Percentiles rank a stretch among this genome's conserved stretches.
Evolutionary conservation across 306 rosid species (phyloP).

Genomic region (Aeschynomene evenia): DNA sequence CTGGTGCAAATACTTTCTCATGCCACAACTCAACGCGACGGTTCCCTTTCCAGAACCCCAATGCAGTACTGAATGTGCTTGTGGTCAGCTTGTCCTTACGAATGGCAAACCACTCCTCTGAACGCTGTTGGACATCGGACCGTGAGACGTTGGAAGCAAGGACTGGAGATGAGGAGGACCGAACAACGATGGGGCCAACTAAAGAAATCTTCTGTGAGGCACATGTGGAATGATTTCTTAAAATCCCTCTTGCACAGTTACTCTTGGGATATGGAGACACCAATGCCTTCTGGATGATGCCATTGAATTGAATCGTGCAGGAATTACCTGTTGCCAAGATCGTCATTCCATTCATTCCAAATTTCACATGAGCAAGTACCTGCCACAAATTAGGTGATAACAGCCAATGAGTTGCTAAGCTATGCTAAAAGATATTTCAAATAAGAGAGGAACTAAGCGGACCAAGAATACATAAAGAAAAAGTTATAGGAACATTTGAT

Average conservation of each 20-base stretch:
- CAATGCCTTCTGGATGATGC: too few species aligned
- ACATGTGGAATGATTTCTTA: too few species aligned
- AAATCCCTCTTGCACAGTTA: too few species aligned
- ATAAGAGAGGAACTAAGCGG: too few species aligned
- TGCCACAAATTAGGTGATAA: conserved; percentile 40
- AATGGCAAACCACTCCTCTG: conserved; percentile 95
- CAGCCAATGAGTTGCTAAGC: conserved; percentile 7
- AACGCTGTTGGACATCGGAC: conserved; percentile 68
- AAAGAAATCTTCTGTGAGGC: too few species aligned
- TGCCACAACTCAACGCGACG: conserved; percentile 84
- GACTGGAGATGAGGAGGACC: conserved; percentile 44
- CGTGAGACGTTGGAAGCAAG: conserved; percentile 44
- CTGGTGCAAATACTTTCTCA: conserved; percentile 67
- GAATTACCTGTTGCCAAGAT: too few species aligned
- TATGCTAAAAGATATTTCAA: background rate
- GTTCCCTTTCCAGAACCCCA: conserved; percentile 89
- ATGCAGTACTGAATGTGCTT: conserved; percentile 89
- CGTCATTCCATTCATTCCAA: too few species aligned
- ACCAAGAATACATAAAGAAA: too few species aligned
- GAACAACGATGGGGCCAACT: too few species aligned
- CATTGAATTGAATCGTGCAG: too few species aligned
- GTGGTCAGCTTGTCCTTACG: conserved; percentile 87
- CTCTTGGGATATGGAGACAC: too few species aligned
- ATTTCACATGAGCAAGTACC: conserved; percentile 38
- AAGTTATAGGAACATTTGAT: too few species aligned